Evolutionary conservation across 495 filamentous ascomycete species (phyloP), one percentile per base, ranked within the genome.

Genomic region (Xylaria sp.): DNA sequence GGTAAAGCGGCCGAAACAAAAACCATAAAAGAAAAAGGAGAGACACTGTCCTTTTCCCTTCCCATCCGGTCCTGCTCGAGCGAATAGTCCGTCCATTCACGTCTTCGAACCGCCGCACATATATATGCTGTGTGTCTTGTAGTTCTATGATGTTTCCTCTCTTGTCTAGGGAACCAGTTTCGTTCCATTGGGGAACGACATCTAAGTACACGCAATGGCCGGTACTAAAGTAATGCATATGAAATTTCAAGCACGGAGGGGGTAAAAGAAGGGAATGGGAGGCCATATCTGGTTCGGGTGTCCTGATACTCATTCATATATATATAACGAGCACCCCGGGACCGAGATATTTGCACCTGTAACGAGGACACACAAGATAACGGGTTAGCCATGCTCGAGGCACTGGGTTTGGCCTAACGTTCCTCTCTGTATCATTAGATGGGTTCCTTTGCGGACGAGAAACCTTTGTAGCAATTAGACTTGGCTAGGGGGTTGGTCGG

Each of bases 1-100:
- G 73, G 72, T 74, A 79, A 40, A 19, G 66, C 12, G 5, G 0
- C 2, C 15, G 17, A 21, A 61, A 3, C 12, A 43, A 44, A 37
- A 8, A 37, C 35, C 35, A n/a, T n/a, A n/a, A n/a, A 26, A 37
- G 0, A 35, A 65, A 9, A 66, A 37, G 19, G 9, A 66, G 33
- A 35, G 11, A 4, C 11, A 19, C 6, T 2, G 17, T 31, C 29
- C 46, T 50, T 37, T 33, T 58, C 53, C 53, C 29, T 35, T 31
- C 35, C 53, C 26, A n/a, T 0, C 29, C 26, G 5, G 31, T 33
- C 29, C 29, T 31, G 31, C 37, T 37, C 29, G 33, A 59, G 31
- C 52, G 5, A 31, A 31, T 55, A 15, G 24, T 55, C 26, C 14
- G 26, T 17, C 52, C 12, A 55, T 14, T 55, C 52, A 31, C 12